These are phyloP conservation scores for Liquidambar formosana DNA, from an alignment of 164 flowering plant genomes.

Conservation along the genomic window DNA sequence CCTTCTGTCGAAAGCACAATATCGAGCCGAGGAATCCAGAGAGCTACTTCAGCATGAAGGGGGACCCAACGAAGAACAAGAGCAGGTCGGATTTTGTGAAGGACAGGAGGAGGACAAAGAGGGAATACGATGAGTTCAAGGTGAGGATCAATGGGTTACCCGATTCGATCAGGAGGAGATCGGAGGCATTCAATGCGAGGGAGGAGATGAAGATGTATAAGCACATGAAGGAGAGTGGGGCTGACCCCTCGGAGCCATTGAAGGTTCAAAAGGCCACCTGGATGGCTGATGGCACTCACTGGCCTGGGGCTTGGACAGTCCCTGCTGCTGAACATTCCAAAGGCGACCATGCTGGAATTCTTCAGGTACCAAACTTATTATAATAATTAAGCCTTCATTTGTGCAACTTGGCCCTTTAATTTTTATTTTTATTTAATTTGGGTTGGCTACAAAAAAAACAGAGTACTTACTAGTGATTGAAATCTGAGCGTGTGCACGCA, in stretches of 20 bases:
- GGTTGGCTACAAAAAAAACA: not conserved
- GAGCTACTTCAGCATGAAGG: constrained; percentile 56
- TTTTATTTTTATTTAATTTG: too few relatives aligned
- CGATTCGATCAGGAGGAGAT: constrained; percentile 81
- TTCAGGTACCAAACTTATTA: constrained; percentile 43
- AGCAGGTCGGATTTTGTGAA: constrained; percentile 69
- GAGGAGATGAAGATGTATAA: constrained; percentile 81
- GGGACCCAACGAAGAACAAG: constrained; percentile 80
- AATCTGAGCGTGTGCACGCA: not conserved
- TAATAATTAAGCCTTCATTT: not conserved
- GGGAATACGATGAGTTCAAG: constrained; percentile 90
- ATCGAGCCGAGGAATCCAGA: constrained; percentile 87
- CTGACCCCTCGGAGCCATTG: constrained; percentile 48
- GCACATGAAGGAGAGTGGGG: constrained; percentile 58
- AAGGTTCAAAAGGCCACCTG: constrained; percentile 77
- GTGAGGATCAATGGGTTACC: constrained; percentile 82
- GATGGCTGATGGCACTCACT: constrained; percentile 96
- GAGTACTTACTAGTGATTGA: not conserved
- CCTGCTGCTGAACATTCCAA: constrained; percentile 60
- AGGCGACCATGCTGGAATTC: constrained; percentile 84
- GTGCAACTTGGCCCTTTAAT: too few relatives aligned
- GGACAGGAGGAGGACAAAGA: constrained; percentile 68
- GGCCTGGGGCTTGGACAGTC: constrained; percentile 83
- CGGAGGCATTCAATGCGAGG: constrained; percentile 86
- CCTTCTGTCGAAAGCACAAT: constrained; percentile 72